Evolutionary conservation across 108 stramenopile genomes (phyloP).

Genomic region (Fragilaria radians): DNA sequence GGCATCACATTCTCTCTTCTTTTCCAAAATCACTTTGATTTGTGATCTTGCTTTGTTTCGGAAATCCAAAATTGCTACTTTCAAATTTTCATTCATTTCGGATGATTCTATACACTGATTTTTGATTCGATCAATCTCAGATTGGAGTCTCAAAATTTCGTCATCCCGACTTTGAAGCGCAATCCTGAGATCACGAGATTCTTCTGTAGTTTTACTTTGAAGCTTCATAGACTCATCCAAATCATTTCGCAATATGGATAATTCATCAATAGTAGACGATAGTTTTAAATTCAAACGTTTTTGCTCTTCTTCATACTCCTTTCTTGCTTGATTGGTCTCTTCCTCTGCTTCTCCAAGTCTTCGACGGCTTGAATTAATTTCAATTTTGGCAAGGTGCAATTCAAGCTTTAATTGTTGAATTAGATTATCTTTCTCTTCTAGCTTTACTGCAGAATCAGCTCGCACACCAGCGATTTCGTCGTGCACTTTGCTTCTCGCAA

Average conservation of each 20-base stretch:
- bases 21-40: neutral
- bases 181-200: neutral
- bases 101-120: neutral
- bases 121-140: neutral
- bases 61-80: neutral
- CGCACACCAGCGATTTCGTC: neutral
- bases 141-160: neutral
- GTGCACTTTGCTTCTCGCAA: neutral
- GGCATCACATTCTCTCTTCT: neutral
- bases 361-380: neutral
- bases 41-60: neutral
- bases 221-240: neutral
- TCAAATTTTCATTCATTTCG: neutral
- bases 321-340: neutral
- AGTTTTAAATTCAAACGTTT: neutral
- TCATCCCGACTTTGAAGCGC: neutral
- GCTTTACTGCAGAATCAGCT: neutral
- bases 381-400: neutral
- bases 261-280: neutral
- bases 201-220: neutral
- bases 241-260: neutral
- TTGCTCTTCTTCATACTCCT: neutral
- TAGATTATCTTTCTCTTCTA: neutral
- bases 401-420: neutral
- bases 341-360: neutral